A percentile compares a stretch with the other conserved stretches of the same genome.
Evolutionary conservation across 371 early-diverging fungal species (phyloP).

Genomic region (Globomyces sp.): DNA sequence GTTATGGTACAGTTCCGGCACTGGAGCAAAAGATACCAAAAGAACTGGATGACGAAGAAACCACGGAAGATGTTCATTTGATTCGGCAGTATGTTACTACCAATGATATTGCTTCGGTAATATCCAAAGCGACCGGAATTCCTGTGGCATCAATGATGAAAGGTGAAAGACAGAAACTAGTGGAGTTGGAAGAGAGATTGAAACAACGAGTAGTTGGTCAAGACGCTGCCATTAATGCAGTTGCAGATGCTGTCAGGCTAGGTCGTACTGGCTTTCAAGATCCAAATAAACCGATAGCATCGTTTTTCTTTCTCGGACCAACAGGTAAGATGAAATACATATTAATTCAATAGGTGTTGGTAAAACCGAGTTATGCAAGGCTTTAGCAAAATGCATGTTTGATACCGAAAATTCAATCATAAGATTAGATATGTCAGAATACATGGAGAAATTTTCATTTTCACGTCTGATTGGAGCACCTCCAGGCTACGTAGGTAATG

Average conservation of each 20-base stretch:
- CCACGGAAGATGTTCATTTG: constrained; percentile 1
- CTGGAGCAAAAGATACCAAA: constrained; percentile 51
- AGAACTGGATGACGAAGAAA: constrained; percentile 42
- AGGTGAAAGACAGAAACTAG: constrained; percentile 67
- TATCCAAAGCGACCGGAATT: constrained; percentile 77
- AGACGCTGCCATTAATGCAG: constrained; percentile 67
- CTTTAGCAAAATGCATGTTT: constrained; percentile 71
- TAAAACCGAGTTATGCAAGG: constrained; percentile 82
- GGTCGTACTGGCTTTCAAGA: constrained; percentile 69
- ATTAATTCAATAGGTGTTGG: constrained; percentile 35
- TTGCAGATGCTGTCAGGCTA: constrained; percentile 68
- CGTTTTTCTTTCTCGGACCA: constrained; percentile 78
- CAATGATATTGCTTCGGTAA: constrained; percentile 41
- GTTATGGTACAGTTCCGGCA: constrained; percentile 61
- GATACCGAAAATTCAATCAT: constrained; percentile 77
- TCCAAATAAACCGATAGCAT: constrained; percentile 61
- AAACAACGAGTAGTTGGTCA: constrained; percentile 74
- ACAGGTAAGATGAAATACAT: constrained; percentile 56
- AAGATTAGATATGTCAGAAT: constrained; percentile 81
- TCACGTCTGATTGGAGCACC: constrained; percentile 77
- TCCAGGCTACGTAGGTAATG: constrained; percentile 80
- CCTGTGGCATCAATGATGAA: constrained; percentile 69
- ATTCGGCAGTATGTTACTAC: constrained; percentile 1
- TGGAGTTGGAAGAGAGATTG: constrained; percentile 59
- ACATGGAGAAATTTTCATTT: constrained; percentile 73